Percentiles rank a stretch among this genome's conserved stretches.
Conservation (phyloP, 2,329 filamentous ascomycete species). For the Aspergillus luchuensis region DNA sequence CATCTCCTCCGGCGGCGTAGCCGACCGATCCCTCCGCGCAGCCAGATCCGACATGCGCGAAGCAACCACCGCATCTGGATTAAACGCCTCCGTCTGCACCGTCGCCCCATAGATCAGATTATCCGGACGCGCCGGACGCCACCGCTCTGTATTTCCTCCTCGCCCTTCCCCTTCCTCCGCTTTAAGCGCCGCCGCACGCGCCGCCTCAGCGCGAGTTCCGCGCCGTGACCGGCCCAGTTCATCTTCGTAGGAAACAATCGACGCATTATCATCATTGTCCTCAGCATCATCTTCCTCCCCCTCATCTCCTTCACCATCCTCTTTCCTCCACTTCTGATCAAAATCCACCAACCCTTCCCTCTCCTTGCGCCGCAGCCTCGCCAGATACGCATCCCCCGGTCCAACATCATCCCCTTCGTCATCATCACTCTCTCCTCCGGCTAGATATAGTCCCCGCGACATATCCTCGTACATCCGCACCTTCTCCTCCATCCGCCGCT, state of each 20-base stretch:
- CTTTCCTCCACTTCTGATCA: constrained; percentile 90
- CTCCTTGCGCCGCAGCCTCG: constrained; percentile 62
- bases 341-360: constrained; percentile 76
- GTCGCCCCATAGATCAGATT: constrained; percentile 82
- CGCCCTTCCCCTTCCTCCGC: constrained; percentile 26
- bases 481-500: constrained; percentile 86
- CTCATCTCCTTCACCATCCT: constrained; percentile 46
- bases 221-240: constrained; percentile 84
- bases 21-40: constrained; percentile 72
- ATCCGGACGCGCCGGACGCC: constrained; percentile 58
- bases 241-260: constrained; percentile 83
- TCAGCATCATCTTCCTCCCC: constrained; percentile 43
- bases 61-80: constrained; percentile 64
- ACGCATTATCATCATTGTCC: constrained; percentile 52
- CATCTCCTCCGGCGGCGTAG: constrained; percentile 75
- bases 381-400: constrained; percentile 44
- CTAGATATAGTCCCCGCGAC: constrained; percentile 84
- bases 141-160: constrained; percentile 25
- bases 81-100: constrained; percentile 81
- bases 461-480: constrained; percentile 83
- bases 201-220: constrained; percentile 70
- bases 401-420: constrained; percentile 27
- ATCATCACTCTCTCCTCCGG: constrained; percentile 40
- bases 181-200: constrained; percentile 61
- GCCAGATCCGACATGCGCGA: constrained; percentile 78